A percentile compares a stretch with the other conserved stretches of the same genome.
These are phyloP conservation scores for Samsoniella hepiali DNA, from an alignment of 2,329 filamentous ascomycete species.

Conservation along the genomic window DNA sequence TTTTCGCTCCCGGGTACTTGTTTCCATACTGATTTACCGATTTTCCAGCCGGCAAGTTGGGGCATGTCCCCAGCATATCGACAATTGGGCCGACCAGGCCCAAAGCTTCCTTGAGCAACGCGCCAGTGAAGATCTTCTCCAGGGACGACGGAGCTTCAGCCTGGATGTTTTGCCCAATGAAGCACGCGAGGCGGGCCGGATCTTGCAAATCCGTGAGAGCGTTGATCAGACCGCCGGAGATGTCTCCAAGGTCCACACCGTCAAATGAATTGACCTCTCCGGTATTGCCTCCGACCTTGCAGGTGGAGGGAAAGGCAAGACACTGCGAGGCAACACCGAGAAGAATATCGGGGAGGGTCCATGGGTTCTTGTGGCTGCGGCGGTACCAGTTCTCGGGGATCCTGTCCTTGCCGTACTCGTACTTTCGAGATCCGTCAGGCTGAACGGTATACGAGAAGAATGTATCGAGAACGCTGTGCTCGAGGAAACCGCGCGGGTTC, in stretches of 20 bases:
- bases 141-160: constrained; percentile 18
- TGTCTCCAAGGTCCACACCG: constrained; percentile 40
- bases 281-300: constrained; percentile 50
- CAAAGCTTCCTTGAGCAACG: constrained; percentile 1
- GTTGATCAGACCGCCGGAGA: constrained; percentile 46
- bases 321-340: constrained; percentile 39
- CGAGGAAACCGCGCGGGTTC: constrained; percentile 3
- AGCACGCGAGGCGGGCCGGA: constrained; percentile 44
- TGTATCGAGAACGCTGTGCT: constrained; percentile 39
- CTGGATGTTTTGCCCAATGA: constrained; percentile 21
- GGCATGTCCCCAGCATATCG: constrained; percentile 2
- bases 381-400: constrained; percentile 53
- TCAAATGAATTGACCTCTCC: constrained; percentile 49
- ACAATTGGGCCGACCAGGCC: constrained; percentile 11
- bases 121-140: constrained; percentile 13
- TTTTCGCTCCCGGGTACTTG: constrained; percentile 11
- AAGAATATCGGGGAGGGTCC: constrained; percentile 41
- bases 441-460: constrained; percentile 43
- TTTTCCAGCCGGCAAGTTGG: constrained; percentile 18
- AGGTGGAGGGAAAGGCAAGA: constrained; percentile 40
- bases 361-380: constrained; percentile 37
- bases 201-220: constrained; percentile 39
- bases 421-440: constrained; percentile 25
- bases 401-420: constrained; percentile 47
- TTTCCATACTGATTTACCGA: constrained; percentile 14